These are phyloP conservation scores for Papiliotrema nemorosa DNA, from an alignment of 1,284 basidiomycete genomes.

Conservation along the genomic window DNA sequence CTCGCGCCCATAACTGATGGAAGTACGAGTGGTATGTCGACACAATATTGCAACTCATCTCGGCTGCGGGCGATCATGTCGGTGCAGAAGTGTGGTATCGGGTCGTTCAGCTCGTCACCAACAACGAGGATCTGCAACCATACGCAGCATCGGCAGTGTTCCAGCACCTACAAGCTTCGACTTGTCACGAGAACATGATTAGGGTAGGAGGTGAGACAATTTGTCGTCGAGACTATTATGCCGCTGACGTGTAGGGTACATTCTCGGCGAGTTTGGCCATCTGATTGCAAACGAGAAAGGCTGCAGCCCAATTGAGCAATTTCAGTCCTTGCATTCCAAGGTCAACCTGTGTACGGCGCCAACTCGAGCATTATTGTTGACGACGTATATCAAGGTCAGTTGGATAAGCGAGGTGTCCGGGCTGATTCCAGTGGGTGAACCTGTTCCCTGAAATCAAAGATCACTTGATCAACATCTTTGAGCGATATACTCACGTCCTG, in stretches of 20 bases:
- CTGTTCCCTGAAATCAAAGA: conserved; percentile 98
- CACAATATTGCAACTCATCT: conserved; percentile 90
- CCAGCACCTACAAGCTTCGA: conserved; percentile 79
- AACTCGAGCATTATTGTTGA: conserved; percentile 86
- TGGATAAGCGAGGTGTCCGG: background rate
- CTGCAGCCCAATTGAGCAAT: conserved; percentile 91
- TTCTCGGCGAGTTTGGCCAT: conserved; percentile 96
- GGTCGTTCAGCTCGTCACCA: conserved; percentile 96
- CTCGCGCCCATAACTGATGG: conserved; percentile 20
- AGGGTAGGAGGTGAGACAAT: conserved; percentile 76
- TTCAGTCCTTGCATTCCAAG: conserved; percentile 89
- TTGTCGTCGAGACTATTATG: background rate
- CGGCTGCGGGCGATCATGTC: conserved; percentile 94
- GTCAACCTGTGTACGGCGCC: conserved; percentile 91
- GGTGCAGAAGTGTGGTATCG: conserved; percentile 99
- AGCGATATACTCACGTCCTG: conserved; percentile 95
- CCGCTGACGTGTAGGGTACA: conserved; percentile 63
- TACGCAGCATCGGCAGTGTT: conserved; percentile 95
- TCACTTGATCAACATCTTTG: conserved; percentile 89
- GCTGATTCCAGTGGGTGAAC: conserved; percentile 61
- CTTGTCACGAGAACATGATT: conserved; percentile 94
- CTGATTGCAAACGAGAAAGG: conserved; percentile 92
- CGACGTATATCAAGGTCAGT: conserved; percentile 89
- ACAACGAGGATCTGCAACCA: conserved; percentile 92
- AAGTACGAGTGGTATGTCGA: conserved; percentile 93